Percentiles rank a stretch among this genome's conserved stretches.
Conservation (phyloP, 345 rosid species). For the sweet orange (Citrus sinensis) region DNA sequence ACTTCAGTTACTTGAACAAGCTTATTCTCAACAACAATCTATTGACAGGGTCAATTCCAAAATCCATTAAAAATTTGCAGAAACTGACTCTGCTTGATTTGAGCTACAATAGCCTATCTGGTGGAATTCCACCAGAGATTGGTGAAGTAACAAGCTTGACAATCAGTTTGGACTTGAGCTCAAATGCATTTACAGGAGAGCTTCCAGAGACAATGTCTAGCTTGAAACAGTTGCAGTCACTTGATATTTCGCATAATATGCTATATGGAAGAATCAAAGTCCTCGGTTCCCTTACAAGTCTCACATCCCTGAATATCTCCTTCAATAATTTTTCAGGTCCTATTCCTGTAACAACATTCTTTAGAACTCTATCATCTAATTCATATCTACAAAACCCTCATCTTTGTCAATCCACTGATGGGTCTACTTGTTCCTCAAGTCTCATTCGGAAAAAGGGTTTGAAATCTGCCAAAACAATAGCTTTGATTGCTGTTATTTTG, state of each 20-base stretch:
- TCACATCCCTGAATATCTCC: slow-evolving; percentile 83
- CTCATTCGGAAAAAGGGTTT: slow-evolving; percentile 34
- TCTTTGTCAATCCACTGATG: slow-evolving; percentile 68
- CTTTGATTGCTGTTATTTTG: slow-evolving; percentile 58
- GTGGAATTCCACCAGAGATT: slow-evolving; percentile 69
- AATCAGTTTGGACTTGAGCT: slow-evolving; percentile 76
- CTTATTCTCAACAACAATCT: slow-evolving; percentile 86
- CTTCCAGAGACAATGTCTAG: slow-evolving; percentile 62
- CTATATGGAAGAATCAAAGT: slow-evolving; percentile 64
- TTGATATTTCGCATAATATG: slow-evolving; percentile 75
- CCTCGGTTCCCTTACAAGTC: slow-evolving; percentile 82
- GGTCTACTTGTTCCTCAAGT: slow-evolving; percentile 68
- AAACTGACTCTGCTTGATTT: slow-evolving; percentile 86
- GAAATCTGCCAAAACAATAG: slow-evolving; percentile 65
- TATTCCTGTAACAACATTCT: slow-evolving; percentile 83
- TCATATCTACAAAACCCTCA: slow-evolving; percentile 61
- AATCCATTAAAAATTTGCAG: slow-evolving; percentile 54
- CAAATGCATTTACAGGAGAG: slow-evolving; percentile 61
- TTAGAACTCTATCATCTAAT: slow-evolving; percentile 59
- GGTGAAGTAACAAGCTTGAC: slow-evolving; percentile 79
- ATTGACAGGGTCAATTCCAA: slow-evolving; percentile 69
- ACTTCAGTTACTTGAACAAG: slow-evolving; percentile 89
- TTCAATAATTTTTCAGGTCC: slow-evolving; percentile 91
- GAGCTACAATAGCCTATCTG: slow-evolving; percentile 73
- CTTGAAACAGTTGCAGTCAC: slow-evolving; percentile 83